phyloP scores from a whole-genome alignment of 805 yeast species.

The Nakazawaea ernobii region DNA sequence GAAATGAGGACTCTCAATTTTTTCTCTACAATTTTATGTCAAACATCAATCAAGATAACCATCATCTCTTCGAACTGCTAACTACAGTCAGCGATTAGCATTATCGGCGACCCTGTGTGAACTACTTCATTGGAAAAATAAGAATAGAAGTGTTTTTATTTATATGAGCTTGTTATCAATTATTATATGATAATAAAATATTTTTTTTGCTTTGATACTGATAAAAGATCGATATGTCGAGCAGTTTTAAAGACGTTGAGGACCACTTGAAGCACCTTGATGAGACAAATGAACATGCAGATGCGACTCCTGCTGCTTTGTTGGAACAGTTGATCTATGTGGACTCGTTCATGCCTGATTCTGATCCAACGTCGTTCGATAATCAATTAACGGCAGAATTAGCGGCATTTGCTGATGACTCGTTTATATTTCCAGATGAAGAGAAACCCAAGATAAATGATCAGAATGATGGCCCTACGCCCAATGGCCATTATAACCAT shows the following conservation, averaged over 20 bases:
- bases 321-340: constrained; percentile 77
- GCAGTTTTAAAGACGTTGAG: not conserved
- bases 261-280: not conserved
- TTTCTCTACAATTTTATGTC: not conserved
- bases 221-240: not conserved
- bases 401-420: constrained; percentile 79
- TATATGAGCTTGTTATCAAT: too few relatives aligned
- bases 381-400: constrained; percentile 57
- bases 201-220: not conserved
- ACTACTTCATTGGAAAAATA: too few relatives aligned
- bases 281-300: constrained; percentile 11
- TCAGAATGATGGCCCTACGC: constrained; percentile 16
- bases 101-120: too few relatives aligned
- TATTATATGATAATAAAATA: too few relatives aligned
- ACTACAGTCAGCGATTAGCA: too few relatives aligned
- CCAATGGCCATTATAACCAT: constrained; percentile 6
- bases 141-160: too few relatives aligned
- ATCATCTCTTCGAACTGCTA: too few relatives aligned
- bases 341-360: constrained; percentile 64
- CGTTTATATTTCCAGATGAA: constrained; percentile 77
- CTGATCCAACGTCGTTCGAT: constrained; percentile 33
- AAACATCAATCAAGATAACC: too few relatives aligned
- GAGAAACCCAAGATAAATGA: constrained; percentile 47
- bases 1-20: not conserved
- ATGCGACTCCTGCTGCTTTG: constrained; percentile 38